These are phyloP conservation scores for Galerina marginata DNA, from an alignment of 768 basidiomycete genomes.

Conservation along the genomic window DNA sequence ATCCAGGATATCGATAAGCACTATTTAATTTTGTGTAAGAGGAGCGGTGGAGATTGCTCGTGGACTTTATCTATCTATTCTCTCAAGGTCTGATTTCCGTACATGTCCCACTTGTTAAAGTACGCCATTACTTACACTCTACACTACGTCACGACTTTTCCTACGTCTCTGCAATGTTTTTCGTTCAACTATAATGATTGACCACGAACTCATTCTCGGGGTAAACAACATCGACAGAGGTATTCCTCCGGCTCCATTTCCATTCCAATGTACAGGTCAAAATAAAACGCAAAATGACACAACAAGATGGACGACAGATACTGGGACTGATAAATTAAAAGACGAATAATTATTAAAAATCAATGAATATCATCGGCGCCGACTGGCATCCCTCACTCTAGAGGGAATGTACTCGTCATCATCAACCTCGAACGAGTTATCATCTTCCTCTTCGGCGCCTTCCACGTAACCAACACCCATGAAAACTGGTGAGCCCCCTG, in stretches of 20 bases:
- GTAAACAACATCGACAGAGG: not conserved
- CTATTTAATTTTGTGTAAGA: conserved; percentile 5
- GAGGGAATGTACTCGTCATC: conserved; percentile 29
- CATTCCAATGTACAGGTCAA: too few relatives aligned
- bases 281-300: not conserved
- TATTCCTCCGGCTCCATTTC: too few relatives aligned
- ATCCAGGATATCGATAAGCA: conserved; percentile 53
- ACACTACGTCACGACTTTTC: too few relatives aligned
- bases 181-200: not conserved
- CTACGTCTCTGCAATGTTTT: too few relatives aligned
- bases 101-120: not conserved
- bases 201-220: not conserved
- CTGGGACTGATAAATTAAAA: conserved; percentile 5
- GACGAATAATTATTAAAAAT: conserved; percentile 5
- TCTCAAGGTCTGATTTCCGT: conserved; percentile 2
- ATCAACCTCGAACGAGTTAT: conserved; percentile 15
- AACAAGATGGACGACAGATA: conserved; percentile 9
- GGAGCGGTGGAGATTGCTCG: conserved; percentile 2
- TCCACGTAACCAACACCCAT: conserved; percentile 74
- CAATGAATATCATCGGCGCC: conserved; percentile 17
- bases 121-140: not conserved
- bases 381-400: conserved; percentile 3
- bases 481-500: conserved; percentile 70
- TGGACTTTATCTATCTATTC: conserved; percentile 20
- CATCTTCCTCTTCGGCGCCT: conserved; percentile 47